Evolutionary conservation across 2,329 filamentous ascomycete species (phyloP).

Genomic region (Lasiodiplodia gonubiensis): DNA sequence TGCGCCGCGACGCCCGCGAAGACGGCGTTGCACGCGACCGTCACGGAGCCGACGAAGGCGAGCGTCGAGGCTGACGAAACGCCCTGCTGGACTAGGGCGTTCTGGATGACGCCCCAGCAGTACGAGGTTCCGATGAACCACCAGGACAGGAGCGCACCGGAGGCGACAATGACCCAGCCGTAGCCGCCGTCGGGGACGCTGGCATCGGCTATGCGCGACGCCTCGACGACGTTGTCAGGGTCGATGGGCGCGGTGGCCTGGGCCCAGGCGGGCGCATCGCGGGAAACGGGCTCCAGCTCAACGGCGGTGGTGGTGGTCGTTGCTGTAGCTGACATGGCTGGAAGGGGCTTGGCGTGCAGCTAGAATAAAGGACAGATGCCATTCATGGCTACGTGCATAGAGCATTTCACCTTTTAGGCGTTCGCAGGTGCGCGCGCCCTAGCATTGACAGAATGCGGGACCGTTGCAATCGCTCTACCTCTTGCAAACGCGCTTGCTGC

Average conservation of each 20-base stretch:
- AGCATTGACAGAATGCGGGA: constrained; percentile 19
- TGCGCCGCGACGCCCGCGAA: constrained; percentile 60
- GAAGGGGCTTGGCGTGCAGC: constrained; percentile 10
- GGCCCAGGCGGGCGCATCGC: constrained; percentile 8
- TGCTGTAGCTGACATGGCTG: constrained; percentile 25
- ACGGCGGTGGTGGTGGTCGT: constrained; percentile 7
- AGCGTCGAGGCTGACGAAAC: constrained; percentile 59
- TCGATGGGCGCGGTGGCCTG: constrained; percentile 21
- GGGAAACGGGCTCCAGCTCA: constrained; percentile 9
- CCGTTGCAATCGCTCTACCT: constrained; percentile 2
- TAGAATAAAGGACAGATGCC: background rate
- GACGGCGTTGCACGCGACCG: constrained; percentile 57
- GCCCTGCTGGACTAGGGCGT: constrained; percentile 57
- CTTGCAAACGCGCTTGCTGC: constrained; percentile 12
- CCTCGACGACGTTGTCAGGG: constrained; percentile 25
- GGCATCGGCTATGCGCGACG: constrained; percentile 29
- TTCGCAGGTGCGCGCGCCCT: constrained; percentile 16
- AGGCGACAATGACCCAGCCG: constrained; percentile 61
- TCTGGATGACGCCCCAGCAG: constrained; percentile 67
- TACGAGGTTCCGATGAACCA: constrained; percentile 60
- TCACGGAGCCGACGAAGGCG: constrained; percentile 64
- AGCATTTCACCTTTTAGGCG: constrained; percentile 20
- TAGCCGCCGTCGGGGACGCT: constrained; percentile 60
- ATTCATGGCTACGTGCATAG: constrained; percentile 6
- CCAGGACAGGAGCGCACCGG: constrained; percentile 59